Conservation (phyloP, 2,329 filamentous ascomycete genomes). For the Penicillium sp. region DNA sequence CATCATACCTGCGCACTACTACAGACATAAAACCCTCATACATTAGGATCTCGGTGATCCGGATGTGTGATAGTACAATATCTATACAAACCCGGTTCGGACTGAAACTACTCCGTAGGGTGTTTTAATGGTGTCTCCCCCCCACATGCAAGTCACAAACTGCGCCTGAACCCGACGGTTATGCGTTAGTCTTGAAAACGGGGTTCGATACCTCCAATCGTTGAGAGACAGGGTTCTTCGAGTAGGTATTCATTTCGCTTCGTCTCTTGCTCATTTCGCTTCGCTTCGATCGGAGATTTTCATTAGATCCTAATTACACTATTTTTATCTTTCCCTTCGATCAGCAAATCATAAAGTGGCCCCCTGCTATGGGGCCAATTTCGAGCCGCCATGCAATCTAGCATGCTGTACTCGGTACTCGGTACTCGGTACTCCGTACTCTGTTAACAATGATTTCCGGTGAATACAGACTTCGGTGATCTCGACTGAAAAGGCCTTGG, state of each 20-base stretch:
- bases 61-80: not conserved
- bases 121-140: not conserved
- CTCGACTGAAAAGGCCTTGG: not conserved
- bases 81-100: not conserved
- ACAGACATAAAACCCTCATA: not conserved
- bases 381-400: not conserved
- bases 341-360: not conserved
- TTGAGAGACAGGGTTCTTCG: not conserved
- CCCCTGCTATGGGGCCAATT: not conserved
- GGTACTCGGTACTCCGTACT: no score
- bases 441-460: no score
- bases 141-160: constrained; percentile 6
- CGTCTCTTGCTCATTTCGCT: not conserved
- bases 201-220: not conserved
- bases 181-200: not conserved
- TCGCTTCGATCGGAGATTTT: not conserved
- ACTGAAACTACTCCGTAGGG: not conserved
- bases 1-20: not conserved
- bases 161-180: not conserved
- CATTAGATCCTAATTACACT: not conserved
- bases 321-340: not conserved
- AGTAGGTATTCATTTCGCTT: not conserved
- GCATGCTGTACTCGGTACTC: not conserved
- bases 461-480: not conserved
- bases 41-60: not conserved